Conservation (phyloP, 169 alveolate species). For the Sarcocystis neurona region DNA sequence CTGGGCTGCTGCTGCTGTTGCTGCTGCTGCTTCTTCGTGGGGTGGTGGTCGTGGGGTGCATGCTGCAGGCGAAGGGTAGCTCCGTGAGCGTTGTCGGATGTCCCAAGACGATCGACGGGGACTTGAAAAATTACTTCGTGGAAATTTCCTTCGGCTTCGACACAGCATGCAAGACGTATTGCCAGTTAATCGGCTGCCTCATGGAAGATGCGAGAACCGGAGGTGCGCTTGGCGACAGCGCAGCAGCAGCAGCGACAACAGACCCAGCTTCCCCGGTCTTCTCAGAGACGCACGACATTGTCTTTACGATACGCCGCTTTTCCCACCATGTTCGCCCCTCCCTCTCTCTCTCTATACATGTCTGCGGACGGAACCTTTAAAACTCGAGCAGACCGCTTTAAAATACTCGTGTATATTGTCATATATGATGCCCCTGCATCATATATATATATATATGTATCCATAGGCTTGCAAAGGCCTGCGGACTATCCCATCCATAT, state of each 20-base stretch:
- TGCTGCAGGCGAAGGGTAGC: conserved; percentile 29
- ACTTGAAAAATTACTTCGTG: conserved; percentile 92
- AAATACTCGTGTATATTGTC: too few species aligned
- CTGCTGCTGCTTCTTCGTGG: neutral
- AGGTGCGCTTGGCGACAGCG: neutral
- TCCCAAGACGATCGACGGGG: conserved; percentile 99
- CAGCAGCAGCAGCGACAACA: too few species aligned
- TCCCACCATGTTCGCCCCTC: neutral
- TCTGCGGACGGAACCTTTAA: neutral
- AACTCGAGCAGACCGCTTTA: neutral
- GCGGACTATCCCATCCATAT: too few species aligned
- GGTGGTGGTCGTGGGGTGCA: neutral
- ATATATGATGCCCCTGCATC: too few species aligned
- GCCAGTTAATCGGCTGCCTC: conserved; percentile 94
- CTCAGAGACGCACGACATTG: too few species aligned
- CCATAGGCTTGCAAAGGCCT: too few species aligned
- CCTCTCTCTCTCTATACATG: neutral
- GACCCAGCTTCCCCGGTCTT: too few species aligned
- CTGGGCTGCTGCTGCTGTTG: neutral
- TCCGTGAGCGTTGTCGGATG: conserved; percentile 90
- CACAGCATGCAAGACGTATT: conserved; percentile 96
- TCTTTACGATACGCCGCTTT: neutral
- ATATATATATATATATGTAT: too few species aligned
- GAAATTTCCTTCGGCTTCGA: conserved; percentile 98
- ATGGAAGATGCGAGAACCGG: conserved; percentile 82